Evolutionary conservation across 139 green algal genomes (phyloP), one percentile per base, ranked within the genome.

Genomic region (Diplosphaera chodatii): DNA sequence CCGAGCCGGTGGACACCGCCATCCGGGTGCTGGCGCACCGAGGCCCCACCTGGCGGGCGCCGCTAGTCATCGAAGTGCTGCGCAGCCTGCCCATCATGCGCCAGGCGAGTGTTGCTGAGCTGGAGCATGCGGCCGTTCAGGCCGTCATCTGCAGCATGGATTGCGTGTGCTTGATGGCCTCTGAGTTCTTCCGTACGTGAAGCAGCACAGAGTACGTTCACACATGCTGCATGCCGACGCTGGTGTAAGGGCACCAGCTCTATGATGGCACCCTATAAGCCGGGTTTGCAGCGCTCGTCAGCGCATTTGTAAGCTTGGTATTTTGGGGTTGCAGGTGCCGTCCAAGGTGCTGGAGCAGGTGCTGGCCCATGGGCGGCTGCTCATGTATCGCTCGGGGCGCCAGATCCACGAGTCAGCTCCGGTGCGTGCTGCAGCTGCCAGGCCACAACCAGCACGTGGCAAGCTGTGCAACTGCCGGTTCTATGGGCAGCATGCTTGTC

Each of bases 41-140:
- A 31, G 86, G 91, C 1, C 87, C 91, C 0, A 72, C 81, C 5
- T 94, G 86, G 85, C 78, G 74, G 40, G 78, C 85, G 8, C 82
- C 85, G 5, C 79, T 68, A 22, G 56, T 83, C 4, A 77, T 73
- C 0, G 70, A 86, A n/a, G 82, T 91, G 30, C 68, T 95, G 34
- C 64, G 70, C 32, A 74, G 76, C 65, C 79, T 94, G 66, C 86
- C 84, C 34, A 92, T 92, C 80, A 80, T 93, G 63, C 68, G 76
- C 40, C 34, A 80, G 56, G 34, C 30, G 8, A 59, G 71, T 22
- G 65, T 48, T 29, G 33, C 18, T 69, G 25, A 10, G 16, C 69
- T 32, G 74, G 59, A 62, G 68, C 55, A 27, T 72, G 32, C n/a
- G n/a, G n/a, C n/a, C n/a, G n/a, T n/a, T n/a, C n/a, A n/a, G n/a